Evolutionary conservation across 768 basidiomycete genomes (phyloP).

Genomic region (Suillus fuscotomentosus): DNA sequence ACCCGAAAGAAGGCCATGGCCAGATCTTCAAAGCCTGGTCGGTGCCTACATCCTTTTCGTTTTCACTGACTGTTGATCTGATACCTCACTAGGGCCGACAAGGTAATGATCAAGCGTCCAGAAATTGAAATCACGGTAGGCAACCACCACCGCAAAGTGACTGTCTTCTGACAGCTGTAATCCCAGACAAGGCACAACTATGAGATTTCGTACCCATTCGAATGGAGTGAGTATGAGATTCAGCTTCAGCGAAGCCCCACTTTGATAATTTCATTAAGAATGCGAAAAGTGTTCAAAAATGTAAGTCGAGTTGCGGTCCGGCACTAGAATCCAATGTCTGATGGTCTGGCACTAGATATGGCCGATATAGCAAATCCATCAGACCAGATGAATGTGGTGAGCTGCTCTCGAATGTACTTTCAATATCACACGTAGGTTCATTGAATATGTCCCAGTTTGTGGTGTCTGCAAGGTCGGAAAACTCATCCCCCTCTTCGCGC

Average conservation of each 20-base stretch:
- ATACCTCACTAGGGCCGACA: constrained; percentile 49
- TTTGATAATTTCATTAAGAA: constrained; percentile 36
- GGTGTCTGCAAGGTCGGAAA: constrained; percentile 61
- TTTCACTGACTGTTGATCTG: background rate
- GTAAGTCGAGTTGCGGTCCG: constrained; percentile 34
- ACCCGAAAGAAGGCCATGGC: constrained; percentile 74
- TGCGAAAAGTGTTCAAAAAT: constrained; percentile 63
- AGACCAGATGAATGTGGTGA: constrained; percentile 60
- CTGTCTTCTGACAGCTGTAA: constrained; percentile 2
- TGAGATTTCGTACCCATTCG: constrained; percentile 68
- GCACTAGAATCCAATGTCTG: background rate
- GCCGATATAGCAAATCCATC: constrained; percentile 74
- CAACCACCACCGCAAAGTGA: background rate
- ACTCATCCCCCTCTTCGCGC: constrained; percentile 55
- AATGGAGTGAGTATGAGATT: constrained; percentile 58
- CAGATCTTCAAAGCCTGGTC: constrained; percentile 71
- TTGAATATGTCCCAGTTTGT: constrained; percentile 45
- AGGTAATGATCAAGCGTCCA: constrained; percentile 64
- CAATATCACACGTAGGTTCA: background rate
- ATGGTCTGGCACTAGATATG: constrained; percentile 48
- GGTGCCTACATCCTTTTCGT: constrained; percentile 14
- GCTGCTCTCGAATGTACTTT: constrained; percentile 20
- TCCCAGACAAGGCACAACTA: constrained; percentile 69
- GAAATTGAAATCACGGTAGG: constrained; percentile 69
- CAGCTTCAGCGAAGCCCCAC: constrained; percentile 7